A percentile compares a stretch with the other conserved stretches of the same genome.
Evolutionary conservation across 2,329 filamentous ascomycete species (phyloP).

Genomic region (Aspergillus nomiae): DNA sequence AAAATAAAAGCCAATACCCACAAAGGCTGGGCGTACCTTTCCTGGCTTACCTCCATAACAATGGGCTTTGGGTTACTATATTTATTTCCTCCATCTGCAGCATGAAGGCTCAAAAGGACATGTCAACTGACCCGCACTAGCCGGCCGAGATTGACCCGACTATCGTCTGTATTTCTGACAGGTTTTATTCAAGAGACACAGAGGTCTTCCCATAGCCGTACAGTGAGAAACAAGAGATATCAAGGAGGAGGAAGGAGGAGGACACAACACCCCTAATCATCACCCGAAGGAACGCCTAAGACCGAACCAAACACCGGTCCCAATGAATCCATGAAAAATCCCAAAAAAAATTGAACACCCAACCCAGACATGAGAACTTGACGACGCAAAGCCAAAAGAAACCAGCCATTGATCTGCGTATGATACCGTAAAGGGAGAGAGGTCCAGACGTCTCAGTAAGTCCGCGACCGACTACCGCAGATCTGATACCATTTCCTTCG

Average conservation of each 20-base stretch:
- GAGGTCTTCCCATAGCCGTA: background rate
- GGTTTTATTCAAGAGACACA: background rate
- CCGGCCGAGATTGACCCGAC: background rate
- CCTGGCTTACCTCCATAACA: no score
- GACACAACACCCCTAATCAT: background rate
- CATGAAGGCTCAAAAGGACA: background rate
- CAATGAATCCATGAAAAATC: background rate
- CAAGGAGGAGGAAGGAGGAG: background rate
- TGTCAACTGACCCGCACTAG: background rate
- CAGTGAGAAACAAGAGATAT: background rate
- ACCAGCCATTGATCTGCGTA: background rate
- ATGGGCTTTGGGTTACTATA: background rate
- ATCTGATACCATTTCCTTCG: constrained; percentile 35
- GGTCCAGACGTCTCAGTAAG: constrained; percentile 10
- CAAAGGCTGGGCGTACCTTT: background rate
- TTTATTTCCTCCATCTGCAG: background rate
- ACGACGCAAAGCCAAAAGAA: background rate
- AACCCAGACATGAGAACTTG: background rate
- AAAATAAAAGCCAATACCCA: background rate
- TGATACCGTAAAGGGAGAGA: background rate
- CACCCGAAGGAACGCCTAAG: background rate
- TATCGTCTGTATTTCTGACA: background rate
- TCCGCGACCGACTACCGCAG: constrained; percentile 27
- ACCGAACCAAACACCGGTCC: background rate
- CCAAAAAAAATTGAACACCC: background rate